These are phyloP conservation scores for Cicer arietinum DNA, from an alignment of 306 rosid species.

Conservation along the genomic window DNA sequence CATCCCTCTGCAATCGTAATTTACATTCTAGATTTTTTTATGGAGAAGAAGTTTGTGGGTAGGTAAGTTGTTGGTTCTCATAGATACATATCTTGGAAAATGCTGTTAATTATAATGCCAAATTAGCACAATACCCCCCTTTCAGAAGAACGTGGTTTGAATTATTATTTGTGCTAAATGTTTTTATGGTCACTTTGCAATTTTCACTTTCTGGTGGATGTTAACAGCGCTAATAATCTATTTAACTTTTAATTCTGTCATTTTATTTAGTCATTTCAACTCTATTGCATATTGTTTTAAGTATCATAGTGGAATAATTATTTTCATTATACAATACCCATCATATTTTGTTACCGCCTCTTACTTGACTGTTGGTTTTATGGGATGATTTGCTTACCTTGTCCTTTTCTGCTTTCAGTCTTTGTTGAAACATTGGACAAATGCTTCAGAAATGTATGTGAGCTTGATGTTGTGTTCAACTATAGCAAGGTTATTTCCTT, in stretches of 20 bases:
- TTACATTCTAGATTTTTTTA: not conserved
- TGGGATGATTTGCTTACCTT: conserved; percentile 41
- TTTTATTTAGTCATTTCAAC: conserved; percentile 30
- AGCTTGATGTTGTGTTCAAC: conserved; percentile 91
- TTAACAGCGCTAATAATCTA: conserved; percentile 5
- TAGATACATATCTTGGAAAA: not conserved
- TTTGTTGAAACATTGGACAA: conserved; percentile 96
- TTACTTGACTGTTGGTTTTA: conserved; percentile 25
- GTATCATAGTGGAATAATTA: conserved; percentile 2
- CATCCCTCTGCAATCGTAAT: not conserved
- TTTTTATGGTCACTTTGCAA: not conserved
- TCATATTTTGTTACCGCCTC: conserved; percentile 30
- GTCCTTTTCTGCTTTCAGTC: conserved; percentile 63
- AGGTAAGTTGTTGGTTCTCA: not conserved
- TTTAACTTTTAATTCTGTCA: conserved; percentile 13
- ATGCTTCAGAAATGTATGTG: conserved; percentile 96
- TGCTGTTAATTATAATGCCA: not conserved
- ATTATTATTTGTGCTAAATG: not conserved
- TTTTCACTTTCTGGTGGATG: not conserved
- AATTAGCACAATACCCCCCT: not conserved
- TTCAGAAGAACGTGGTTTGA: not conserved
- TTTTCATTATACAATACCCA: conserved; percentile 24
- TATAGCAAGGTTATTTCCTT: conserved; percentile 78
- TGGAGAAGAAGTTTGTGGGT: not conserved
- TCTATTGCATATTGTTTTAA: conserved; percentile 24